Evolutionary conservation across 2,329 filamentous ascomycete species (phyloP).

Genomic region (Aspergillus proliferans): DNA sequence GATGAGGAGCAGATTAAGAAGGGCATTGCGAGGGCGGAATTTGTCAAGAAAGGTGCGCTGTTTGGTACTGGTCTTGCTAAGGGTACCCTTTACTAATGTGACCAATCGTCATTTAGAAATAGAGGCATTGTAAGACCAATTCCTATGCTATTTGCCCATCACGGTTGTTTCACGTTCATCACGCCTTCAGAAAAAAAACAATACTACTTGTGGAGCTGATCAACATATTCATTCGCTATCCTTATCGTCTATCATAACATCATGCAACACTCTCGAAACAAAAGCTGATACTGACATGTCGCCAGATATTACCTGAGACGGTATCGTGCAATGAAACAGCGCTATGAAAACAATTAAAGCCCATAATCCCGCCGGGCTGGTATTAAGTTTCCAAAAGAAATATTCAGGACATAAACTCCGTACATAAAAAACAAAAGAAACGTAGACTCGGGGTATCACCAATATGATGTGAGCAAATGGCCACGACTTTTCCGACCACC

Average conservation of each 20-base stretch:
- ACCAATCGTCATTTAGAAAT: constrained; percentile 60
- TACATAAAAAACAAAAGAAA: constrained; percentile 14
- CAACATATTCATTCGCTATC: neutral
- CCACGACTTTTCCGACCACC: constrained; percentile 19
- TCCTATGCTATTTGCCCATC: neutral
- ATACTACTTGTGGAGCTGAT: neutral
- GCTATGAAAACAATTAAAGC: constrained; percentile 55
- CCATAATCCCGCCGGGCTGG: constrained; percentile 6
- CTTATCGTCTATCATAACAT: constrained; percentile 4
- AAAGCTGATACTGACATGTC: constrained; percentile 18
- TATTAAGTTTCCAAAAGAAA: constrained; percentile 3
- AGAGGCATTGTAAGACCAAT: constrained; percentile 68
- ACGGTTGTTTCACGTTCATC: neutral
- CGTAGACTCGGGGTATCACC: constrained; percentile 31
- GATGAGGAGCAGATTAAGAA: constrained; percentile 70
- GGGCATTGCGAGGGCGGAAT: constrained; percentile 72
- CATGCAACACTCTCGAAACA: constrained; percentile 2
- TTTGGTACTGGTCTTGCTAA: neutral
- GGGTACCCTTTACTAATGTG: neutral
- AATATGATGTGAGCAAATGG: constrained; percentile 31
- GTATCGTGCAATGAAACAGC: constrained; percentile 76
- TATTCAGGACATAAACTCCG: constrained; percentile 15
- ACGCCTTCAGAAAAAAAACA: neutral
- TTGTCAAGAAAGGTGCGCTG: constrained; percentile 75
- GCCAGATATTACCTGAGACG: constrained; percentile 82